A percentile compares a stretch with the other conserved stretches of the same genome.
Conservation (phyloP, 768 basidiomycete genomes). For the Ramaria rubella region DNA sequence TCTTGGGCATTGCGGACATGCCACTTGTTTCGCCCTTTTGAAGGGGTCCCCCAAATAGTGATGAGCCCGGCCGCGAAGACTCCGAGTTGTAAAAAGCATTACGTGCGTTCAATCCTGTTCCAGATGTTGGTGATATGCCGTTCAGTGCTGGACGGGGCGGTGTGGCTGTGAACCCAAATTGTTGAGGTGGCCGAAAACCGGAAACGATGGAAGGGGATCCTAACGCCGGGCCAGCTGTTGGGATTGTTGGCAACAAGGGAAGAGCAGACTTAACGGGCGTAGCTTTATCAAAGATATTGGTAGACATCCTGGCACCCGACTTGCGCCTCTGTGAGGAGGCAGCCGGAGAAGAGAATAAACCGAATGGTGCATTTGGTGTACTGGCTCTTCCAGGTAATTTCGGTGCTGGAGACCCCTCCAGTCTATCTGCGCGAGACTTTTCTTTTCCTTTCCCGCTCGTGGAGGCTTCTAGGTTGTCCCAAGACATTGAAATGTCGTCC, state of each 20-base stretch:
- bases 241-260: background rate
- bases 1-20: background rate
- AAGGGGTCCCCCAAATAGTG: background rate
- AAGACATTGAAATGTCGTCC: background rate
- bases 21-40: background rate
- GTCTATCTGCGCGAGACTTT: background rate
- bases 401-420: conserved; percentile 9
- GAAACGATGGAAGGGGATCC: background rate
- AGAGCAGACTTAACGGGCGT: background rate
- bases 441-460: background rate
- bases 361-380: background rate
- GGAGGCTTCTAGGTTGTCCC: background rate
- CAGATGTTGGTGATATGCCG: background rate
- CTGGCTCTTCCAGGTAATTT: background rate
- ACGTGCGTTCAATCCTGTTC: background rate
- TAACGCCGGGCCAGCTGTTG: background rate
- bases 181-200: background rate
- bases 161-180: background rate
- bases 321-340: background rate
- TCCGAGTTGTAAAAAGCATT: background rate
- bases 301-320: background rate
- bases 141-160: background rate
- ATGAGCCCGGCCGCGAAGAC: background rate
- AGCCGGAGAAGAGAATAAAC: background rate
- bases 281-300: background rate